phyloP scores from a whole-genome alignment of 2,329 filamentous ascomycete species.

The Aspergillus uvarum region DNA sequence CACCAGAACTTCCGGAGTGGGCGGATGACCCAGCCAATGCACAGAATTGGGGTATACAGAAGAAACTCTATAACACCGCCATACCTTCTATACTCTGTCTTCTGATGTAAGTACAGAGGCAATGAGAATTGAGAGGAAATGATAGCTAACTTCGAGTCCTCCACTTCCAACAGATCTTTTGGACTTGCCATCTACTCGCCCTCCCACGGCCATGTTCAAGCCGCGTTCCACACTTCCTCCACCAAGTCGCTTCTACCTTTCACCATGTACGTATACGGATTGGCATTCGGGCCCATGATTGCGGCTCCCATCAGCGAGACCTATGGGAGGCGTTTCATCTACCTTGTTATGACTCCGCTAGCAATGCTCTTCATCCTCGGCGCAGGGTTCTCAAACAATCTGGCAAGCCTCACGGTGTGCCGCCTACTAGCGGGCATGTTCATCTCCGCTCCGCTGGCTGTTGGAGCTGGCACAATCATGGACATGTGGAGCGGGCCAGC shows the following conservation, averaged over 20 bases:
- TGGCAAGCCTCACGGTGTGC: constrained; percentile 8
- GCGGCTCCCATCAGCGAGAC: constrained; percentile 12
- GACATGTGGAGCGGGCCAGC: constrained; percentile 12
- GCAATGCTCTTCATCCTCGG: constrained; percentile 12
- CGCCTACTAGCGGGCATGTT: constrained; percentile 14
- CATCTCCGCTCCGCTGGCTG: constrained; percentile 11
- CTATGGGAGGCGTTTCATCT: constrained; percentile 10
- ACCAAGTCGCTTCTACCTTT: constrained; percentile 13
- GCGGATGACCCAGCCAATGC: constrained; percentile 4
- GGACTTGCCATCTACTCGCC: constrained; percentile 14
- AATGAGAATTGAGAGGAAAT: too few species aligned
- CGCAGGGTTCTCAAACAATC: constrained; percentile 4
- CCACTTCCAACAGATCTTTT: constrained; percentile 1
- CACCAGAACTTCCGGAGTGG: not conserved
- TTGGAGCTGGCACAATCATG: constrained; percentile 18
- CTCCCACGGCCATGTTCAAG: constrained; percentile 7
- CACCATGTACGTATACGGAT: constrained; percentile 13
- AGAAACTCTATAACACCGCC: constrained; percentile 9
- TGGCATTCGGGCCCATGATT: constrained; percentile 14
- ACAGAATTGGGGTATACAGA: constrained; percentile 1
- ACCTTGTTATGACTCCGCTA: constrained; percentile 10
- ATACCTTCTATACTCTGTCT: constrained; percentile 1
- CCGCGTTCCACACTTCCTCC: constrained; percentile 4
- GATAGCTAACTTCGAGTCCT: too few species aligned
- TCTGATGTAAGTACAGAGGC: not conserved